Evolutionary conservation across 371 early-diverging fungal species (phyloP).

Genomic region (Chytridium lagenaria): DNA sequence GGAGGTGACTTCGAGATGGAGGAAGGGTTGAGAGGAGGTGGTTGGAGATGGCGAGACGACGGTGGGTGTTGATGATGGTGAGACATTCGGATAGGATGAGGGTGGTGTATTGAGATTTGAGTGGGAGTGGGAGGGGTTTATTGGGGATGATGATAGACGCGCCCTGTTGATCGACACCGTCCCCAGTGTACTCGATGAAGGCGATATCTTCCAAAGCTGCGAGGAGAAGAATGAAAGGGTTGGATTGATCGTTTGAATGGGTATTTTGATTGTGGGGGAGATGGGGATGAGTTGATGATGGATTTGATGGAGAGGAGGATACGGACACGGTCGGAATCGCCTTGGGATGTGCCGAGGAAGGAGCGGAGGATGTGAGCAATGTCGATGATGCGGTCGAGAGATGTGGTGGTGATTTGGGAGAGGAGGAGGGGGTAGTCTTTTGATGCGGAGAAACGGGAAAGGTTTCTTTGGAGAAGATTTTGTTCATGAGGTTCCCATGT

Average conservation of each 20-base stretch:
- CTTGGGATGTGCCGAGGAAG: conserved; percentile 23
- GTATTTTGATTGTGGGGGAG: neutral
- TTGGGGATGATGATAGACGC: neutral
- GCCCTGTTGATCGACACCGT: neutral
- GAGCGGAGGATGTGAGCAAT: conserved; percentile 35
- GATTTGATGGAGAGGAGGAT: conserved; percentile 32
- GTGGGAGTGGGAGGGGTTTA: neutral
- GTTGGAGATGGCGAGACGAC: conserved; percentile 22
- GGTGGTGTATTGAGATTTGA: conserved; percentile 34
- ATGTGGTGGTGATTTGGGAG: conserved; percentile 16
- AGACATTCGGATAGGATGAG: conserved; percentile 48
- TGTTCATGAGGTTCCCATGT: conserved; percentile 23
- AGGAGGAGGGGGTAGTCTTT: conserved; percentile 32
- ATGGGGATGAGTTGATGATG: neutral
- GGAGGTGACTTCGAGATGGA: conserved; percentile 36
- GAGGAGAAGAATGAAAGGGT: conserved; percentile 34
- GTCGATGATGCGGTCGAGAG: conserved; percentile 27
- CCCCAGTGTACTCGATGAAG: neutral
- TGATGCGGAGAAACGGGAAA: conserved; percentile 24
- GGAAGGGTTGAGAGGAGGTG: conserved; percentile 18
- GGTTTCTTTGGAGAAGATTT: conserved; percentile 14
- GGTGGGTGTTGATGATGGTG: conserved; percentile 46
- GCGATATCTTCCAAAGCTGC: conserved; percentile 27
- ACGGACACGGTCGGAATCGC: conserved; percentile 38
- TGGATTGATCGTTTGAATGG: conserved; percentile 13